These are phyloP conservation scores for Xylariaceae sp. DNA, from an alignment of 2,329 filamentous ascomycete genomes.

Conservation along the genomic window DNA sequence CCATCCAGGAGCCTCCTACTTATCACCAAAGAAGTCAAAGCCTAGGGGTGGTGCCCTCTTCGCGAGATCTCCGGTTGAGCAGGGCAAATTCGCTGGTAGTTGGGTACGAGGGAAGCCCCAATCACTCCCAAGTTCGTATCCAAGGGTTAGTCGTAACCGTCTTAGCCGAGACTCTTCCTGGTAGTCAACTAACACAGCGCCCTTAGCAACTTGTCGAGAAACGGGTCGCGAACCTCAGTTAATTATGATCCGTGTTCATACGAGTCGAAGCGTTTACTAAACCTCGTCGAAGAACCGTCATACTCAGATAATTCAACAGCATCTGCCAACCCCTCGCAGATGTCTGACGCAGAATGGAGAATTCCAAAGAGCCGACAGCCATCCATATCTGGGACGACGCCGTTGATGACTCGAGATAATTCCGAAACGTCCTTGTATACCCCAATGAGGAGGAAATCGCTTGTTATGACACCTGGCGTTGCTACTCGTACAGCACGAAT, in stretches of 20 bases:
- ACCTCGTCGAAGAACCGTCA: constrained; percentile 40
- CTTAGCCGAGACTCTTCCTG: not conserved
- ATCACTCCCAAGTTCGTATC: constrained; percentile 18
- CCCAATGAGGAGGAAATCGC: constrained; percentile 38
- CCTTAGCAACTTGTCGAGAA: constrained; percentile 36
- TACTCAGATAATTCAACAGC: constrained; percentile 38
- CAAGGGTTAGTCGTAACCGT: constrained; percentile 17
- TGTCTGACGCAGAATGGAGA: constrained; percentile 41
- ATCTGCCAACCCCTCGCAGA: constrained; percentile 40
- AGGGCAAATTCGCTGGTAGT: constrained; percentile 40
- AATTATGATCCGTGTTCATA: constrained; percentile 50
- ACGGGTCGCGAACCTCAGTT: constrained; percentile 42
- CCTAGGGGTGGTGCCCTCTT: constrained; percentile 30
- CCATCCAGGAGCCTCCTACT: constrained; percentile 33
- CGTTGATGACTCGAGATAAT: constrained; percentile 42
- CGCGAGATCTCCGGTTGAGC: constrained; percentile 27
- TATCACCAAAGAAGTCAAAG: constrained; percentile 35
- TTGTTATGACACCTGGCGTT: constrained; percentile 35
- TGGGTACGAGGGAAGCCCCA: constrained; percentile 17
- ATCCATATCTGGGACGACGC: constrained; percentile 24
- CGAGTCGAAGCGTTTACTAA: constrained; percentile 48
- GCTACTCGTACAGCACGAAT: constrained; percentile 32
- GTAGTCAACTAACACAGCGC: constrained; percentile 10
- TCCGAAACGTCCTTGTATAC: constrained; percentile 46
- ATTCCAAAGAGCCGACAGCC: constrained; percentile 36